These are phyloP conservation scores for Auricularia sp. DNA, from an alignment of 768 basidiomycete genomes.

Conservation along the genomic window DNA sequence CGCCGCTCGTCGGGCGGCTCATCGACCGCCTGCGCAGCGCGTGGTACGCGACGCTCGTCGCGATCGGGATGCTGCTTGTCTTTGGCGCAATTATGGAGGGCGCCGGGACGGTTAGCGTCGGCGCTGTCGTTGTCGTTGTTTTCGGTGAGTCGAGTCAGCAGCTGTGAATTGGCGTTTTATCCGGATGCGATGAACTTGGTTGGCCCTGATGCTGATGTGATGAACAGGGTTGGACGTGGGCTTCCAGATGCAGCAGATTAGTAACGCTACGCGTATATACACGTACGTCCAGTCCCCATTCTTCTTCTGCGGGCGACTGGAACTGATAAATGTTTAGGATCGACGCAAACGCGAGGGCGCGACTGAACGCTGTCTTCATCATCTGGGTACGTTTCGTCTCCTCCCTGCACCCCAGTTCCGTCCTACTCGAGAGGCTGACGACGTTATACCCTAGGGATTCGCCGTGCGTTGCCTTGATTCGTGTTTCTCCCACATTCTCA, in stretches of 20 bases:
- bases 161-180: no score
- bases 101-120: background rate
- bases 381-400: slow-evolving; percentile 39
- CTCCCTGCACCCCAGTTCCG: background rate
- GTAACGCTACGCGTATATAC: background rate
- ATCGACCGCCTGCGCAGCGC: slow-evolving; percentile 58
- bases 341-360: slow-evolving; percentile 43
- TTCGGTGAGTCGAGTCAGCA: no score
- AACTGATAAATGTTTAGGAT: slow-evolving; percentile 15
- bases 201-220: no score
- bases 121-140: background rate
- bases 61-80: slow-evolving; percentile 34
- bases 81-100: slow-evolving; percentile 29
- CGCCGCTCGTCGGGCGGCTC: slow-evolving; percentile 57
- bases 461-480: background rate
- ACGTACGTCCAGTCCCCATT: background rate
- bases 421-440: background rate
- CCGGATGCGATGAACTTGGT: no score
- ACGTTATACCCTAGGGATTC: background rate
- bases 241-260: slow-evolving; percentile 54
- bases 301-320: no score
- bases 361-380: slow-evolving; percentile 69
- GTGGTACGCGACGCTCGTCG: slow-evolving; percentile 65
- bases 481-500: no score
- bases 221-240: slow-evolving; percentile 44